Base-by-base conservation (phyloP, 306 rosid genomes). In the Astragalus membranaceus region DNA sequence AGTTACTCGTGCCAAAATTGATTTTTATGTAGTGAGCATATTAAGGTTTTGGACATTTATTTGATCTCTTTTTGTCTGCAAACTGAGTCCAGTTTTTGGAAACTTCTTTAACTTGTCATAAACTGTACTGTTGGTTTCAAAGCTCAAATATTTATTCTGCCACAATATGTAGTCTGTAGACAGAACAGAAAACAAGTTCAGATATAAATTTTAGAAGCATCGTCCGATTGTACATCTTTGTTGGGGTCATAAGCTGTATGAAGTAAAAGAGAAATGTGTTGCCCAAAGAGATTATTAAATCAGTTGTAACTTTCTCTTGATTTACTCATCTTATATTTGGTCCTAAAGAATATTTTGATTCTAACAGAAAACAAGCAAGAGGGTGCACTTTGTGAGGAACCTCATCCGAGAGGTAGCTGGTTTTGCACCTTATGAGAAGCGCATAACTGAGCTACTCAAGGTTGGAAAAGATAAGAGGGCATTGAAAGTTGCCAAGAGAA, bases 391-490 rank as follows among this genome's bases (percentile, higher is more conserved):
- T 43, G 98, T 94, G 35, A 75, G 89, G 49, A 88, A 56, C 53
- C 80, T 94, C 77, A 94, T 94, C 0, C 70, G 98, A 2, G 97
- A 90, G 74, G 97, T 94, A 46, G 91, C 98, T 47, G 97, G 96
- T 0, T 90, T 94, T 56, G 97, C 98, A 0, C 97, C 96, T 3
- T 94, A 94, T 39, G 98, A 90, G 65, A 90, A 94, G 85, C 84
- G 96, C 46, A 94, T 94, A 10, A 94, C 96, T 41, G 98, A 94
- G 97, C 88, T 94, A 67, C 84, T 94, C n/a, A 94, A 94, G 78
- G 97, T 94, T 8, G 98, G 97, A 3, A 94, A 94, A 61, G 98
- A 94, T 54, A 90, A 94, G 85, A 84, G 95, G 4, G 97, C 99
- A 0, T 68, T 90, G 20, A 88, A 91, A 44, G 96, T 88, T 30